Evolutionary conservation across 257 asterid genomes (phyloP).

Genomic region (Plantago elongata): DNA sequence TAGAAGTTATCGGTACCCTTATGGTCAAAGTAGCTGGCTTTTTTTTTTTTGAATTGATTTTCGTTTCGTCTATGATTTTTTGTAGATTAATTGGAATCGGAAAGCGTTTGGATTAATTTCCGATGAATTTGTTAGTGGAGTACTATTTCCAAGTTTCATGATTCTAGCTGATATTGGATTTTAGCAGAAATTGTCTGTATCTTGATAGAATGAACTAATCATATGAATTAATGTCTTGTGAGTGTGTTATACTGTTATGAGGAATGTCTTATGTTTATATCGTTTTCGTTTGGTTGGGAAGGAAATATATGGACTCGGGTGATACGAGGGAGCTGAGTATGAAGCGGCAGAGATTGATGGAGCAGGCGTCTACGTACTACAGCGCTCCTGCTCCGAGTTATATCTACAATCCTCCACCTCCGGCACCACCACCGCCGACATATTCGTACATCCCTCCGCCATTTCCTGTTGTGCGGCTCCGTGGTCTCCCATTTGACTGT

Average conservation of each 20-base stretch:
- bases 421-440: constrained; percentile 37
- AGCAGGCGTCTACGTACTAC: constrained; percentile 66
- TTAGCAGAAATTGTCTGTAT: too few species aligned
- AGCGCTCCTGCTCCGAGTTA: constrained; percentile 58
- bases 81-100: too few species aligned
- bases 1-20: too few species aligned
- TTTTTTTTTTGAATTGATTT: too few species aligned
- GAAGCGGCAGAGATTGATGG: constrained; percentile 87
- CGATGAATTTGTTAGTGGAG: too few species aligned
- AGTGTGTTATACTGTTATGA: constrained; percentile 16
- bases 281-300: constrained; percentile 19
- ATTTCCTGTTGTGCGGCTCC: constrained; percentile 89
- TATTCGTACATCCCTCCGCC: constrained; percentile 75
- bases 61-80: too few species aligned
- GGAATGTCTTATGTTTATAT: constrained; percentile 14
- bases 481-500: constrained; percentile 96
- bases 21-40: too few species aligned
- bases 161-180: too few species aligned
- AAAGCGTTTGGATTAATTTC: too few species aligned
- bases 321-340: constrained; percentile 89
- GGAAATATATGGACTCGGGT: constrained; percentile 57
- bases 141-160: too few species aligned
- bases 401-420: constrained; percentile 74
- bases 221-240: background rate
- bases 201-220: background rate